Base-by-base conservation (phyloP, 495 filamentous ascomycete species). In the Penicillium crystallinum region DNA sequence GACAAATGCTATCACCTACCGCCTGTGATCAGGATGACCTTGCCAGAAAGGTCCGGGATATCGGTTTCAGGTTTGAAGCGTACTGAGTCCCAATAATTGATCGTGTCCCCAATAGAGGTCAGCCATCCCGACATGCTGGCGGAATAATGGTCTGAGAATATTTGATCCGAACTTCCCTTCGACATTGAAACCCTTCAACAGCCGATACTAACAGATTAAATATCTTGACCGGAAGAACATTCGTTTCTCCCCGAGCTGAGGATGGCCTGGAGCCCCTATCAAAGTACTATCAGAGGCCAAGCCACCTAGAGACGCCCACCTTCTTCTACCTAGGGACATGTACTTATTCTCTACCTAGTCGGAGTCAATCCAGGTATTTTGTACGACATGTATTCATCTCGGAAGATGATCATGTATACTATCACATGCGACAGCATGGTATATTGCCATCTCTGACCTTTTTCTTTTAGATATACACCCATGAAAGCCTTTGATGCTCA, bases 11-110 rank as follows among this genome's bases (percentile, higher is more conserved):
- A 12, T 2, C 34, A 9, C 81, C 65, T 49, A 79, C 79, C 78
- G 11, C 78, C 81, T 5, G 81, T 85, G 5, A 85, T 63, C 18
- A 84, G 59, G 6, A 81, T 73, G 15, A 81, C 76, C 54, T 76
- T 82, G 9, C 70, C 77, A 1, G 63, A 43, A 7, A 84, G 69
- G 46, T 75, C 66, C 4, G 76, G 74, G 21, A 85, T 81, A 46
- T 83, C 79, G 22, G 39, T 73, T 6, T 77, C 72, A 1, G 66
- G 68, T 12, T 55, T 57, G 52, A 76, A 75, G 35, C 37, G 54
- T 0, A 64, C 56, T n/a, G 60, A 56, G 7, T 63, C 65, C 27
- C 62, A 31, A 47, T 62, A 66, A 18, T 68, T 68, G 27, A 48
- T 52, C 1, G 63, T 55, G 31, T 68, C 66, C 12, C 56, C 34